These are phyloP conservation scores for Umbellularia californica DNA, from an alignment of 164 flowering plant genomes.

Conservation along the genomic window DNA sequence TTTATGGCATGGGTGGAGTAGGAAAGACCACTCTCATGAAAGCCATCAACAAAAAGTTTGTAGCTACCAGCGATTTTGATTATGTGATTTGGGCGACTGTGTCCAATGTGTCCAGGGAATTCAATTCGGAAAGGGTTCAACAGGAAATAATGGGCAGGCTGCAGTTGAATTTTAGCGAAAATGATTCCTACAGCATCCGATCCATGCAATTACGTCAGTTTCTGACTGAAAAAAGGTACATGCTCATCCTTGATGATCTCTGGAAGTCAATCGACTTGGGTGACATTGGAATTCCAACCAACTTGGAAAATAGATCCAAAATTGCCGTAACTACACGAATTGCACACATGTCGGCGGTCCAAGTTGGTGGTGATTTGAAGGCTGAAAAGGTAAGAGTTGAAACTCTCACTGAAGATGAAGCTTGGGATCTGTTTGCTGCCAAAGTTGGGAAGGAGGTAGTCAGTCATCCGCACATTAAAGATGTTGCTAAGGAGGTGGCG, in stretches of 20 bases:
- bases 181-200: background rate
- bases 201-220: no score
- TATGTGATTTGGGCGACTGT: conserved; percentile 2
- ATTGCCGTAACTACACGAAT: background rate
- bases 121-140: background rate
- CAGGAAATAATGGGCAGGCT: background rate
- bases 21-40: conserved; percentile 5
- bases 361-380: background rate
- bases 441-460: conserved; percentile 1
- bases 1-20: conserved; percentile 5
- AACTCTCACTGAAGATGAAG: background rate
- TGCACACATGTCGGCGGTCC: no score
- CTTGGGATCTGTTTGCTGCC: conserved; percentile 1
- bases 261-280: background rate
- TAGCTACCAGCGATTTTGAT: background rate
- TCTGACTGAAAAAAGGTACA: background rate
- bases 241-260: conserved; percentile 9
- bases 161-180: background rate
- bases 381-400: background rate
- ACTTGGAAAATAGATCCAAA: background rate
- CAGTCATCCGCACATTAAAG: background rate
- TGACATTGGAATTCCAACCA: conserved; percentile 1
- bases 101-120: background rate
- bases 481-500: background rate
- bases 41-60: background rate